Evolutionary conservation across 169 alveolate species (phyloP), one percentile per base, ranked within the genome.

Genomic region (Miamiensis avidus): DNA sequence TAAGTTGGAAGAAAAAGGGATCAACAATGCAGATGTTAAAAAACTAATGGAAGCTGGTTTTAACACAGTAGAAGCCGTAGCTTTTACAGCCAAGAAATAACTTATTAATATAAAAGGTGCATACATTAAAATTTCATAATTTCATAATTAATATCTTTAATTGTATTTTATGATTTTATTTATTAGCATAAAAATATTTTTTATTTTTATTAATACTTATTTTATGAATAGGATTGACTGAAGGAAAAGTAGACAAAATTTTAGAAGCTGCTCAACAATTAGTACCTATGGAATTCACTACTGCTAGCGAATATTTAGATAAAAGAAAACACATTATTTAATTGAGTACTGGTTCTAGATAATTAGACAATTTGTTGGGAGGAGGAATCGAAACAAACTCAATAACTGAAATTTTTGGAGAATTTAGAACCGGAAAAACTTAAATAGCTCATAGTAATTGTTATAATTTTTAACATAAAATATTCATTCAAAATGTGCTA

Each of bases 351-450:
- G 99, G 99, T 33, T 95, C 99, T 20, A 89, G 90, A 25, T 96
- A 96, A 79, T 94, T 99, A 72, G 99, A 99, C 91, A 91, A 96
- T 65, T 94, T 98, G 69, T 92, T 99, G 74, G 98, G 98, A 87
- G 99, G 99, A 26, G 99, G 99, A 32, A 92, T 99, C 32, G 99
- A 99, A 89, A 94, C 97, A 26, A 93, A 93, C 83, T 94, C 98
- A 77, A 97, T 99, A 83, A 99, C 99, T 29, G 99, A 99, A 92
- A 94, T 99, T 34, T 97, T 98, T 93, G 99, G 99, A 74, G 99
- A 99, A 89, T 99, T 98, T 92, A 95, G 99, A 75, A 97, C 99
- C 32, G 99, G 99, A 27, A 99, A 99, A 91, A 98, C 99, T n/a
- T 99, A 99, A 85, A 93, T 99, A 11, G 98, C 99, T 83, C 99